These are phyloP conservation scores for Solanum hybrid DNA, from an alignment of 305 asterid species.

Conservation along the genomic window DNA sequence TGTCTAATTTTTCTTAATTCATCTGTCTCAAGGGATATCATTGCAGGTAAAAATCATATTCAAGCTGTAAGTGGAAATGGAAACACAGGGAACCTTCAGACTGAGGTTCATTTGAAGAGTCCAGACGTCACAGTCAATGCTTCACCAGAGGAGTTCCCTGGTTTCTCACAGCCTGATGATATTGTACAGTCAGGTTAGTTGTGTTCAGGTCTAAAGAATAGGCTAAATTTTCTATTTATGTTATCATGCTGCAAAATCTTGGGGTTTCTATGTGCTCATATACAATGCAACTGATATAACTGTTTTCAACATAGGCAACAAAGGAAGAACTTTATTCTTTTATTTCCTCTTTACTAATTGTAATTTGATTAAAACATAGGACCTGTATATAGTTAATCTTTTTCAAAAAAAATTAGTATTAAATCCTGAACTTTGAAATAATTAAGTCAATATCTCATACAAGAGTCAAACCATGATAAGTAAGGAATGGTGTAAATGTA, in stretches of 20 bases:
- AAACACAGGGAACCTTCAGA: slow-evolving; percentile 26
- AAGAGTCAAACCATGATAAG: neutral
- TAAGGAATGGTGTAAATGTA: neutral
- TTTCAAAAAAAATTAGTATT: neutral
- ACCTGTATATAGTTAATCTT: neutral
- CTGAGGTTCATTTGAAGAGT: slow-evolving; percentile 30
- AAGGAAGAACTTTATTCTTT: neutral
- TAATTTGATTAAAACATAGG: neutral
- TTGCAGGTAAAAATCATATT: slow-evolving; percentile 41
- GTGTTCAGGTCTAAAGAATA: slow-evolving; percentile 4
- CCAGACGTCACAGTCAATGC: slow-evolving; percentile 25
- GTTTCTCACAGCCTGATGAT: slow-evolving; percentile 55
- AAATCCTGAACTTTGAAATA: neutral
- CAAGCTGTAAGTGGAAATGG: slow-evolving; percentile 38
- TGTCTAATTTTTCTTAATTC: slow-evolving; percentile 8
- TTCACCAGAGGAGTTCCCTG: slow-evolving; percentile 53
- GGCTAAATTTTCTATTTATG: neutral
- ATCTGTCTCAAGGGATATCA: slow-evolving; percentile 8
- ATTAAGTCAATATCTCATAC: neutral
- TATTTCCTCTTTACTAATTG: neutral
- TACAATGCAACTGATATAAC: neutral
- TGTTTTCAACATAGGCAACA: neutral
- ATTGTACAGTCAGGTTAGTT: slow-evolving; percentile 59
- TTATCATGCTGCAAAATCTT: neutral
- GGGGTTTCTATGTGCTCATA: neutral